Conservation (phyloP, 768 basidiomycete genomes). For the Termitomyces bulborhizus region DNA sequence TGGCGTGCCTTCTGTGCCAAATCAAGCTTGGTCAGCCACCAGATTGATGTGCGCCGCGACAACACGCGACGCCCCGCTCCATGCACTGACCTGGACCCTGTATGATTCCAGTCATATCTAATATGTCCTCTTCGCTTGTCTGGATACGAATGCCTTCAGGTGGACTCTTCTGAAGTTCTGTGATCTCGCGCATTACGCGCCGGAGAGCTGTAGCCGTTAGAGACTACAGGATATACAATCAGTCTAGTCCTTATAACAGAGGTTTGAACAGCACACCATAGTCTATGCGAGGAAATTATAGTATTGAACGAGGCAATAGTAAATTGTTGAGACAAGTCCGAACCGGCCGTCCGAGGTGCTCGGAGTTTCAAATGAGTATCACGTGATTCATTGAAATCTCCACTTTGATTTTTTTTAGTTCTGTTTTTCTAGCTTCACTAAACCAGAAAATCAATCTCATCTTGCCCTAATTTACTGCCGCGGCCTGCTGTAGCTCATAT, state of each 20-base stretch:
- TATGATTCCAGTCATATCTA: conserved; percentile 83
- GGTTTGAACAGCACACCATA: conserved; percentile 11
- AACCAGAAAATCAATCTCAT: too few species aligned
- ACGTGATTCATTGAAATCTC: not conserved
- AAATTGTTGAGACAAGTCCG: conserved; percentile 9
- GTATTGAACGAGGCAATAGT: not conserved
- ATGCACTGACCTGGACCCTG: conserved; percentile 75
- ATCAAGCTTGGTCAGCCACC: conserved; percentile 20
- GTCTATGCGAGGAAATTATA: not conserved
- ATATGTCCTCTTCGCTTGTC: conserved; percentile 81
- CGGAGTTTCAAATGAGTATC: conserved; percentile 10
- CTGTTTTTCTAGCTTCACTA: too few species aligned
- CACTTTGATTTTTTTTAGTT: too few species aligned
- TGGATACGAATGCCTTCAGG: conserved; percentile 91
- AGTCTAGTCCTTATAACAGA: not conserved
- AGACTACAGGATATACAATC: conserved; percentile 23
- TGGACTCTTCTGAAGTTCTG: conserved; percentile 72
- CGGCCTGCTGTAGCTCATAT: too few species aligned
- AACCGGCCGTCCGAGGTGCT: not conserved
- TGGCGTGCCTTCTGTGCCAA: conserved; percentile 49
- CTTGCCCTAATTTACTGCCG: not conserved
- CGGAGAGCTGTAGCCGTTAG: conserved; percentile 61
- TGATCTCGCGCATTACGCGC: conserved; percentile 82
- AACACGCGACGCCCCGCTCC: conserved; percentile 6
- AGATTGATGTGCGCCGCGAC: conserved; percentile 14